Percentiles rank a stretch among this genome's conserved stretches.
These are phyloP conservation scores for Hordeum marinum DNA, from an alignment of 176 grass and related monocot genomes.

Conservation along the genomic window DNA sequence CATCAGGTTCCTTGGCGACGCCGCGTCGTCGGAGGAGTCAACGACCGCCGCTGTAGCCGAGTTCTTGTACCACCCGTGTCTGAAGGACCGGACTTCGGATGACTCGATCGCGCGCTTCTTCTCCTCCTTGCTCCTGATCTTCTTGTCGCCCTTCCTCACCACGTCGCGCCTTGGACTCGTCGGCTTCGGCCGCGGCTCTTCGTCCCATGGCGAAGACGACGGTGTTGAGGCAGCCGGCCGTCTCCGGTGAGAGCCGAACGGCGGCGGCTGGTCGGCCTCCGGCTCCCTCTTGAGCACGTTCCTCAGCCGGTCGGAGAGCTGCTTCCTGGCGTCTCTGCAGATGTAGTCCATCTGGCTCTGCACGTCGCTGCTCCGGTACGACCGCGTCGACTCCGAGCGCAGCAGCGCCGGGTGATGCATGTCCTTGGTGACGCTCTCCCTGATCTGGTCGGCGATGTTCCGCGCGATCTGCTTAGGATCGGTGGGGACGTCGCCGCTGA, in stretches of 20 bases:
- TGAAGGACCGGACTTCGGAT: constrained; percentile 38
- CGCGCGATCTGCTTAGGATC: constrained; percentile 71
- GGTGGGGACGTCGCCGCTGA: constrained; percentile 7
- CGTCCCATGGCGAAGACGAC: constrained; percentile 26
- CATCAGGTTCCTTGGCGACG: constrained; percentile 65
- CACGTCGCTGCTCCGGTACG: constrained; percentile 50
- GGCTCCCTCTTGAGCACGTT: constrained; percentile 61
- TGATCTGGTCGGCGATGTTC: constrained; percentile 71
- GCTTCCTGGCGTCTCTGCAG: constrained; percentile 49
- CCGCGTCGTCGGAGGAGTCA: constrained; percentile 9
- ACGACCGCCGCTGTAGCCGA: neutral
- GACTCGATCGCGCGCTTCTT: constrained; percentile 42
- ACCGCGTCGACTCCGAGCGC: constrained; percentile 56
- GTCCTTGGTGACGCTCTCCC: constrained; percentile 60
- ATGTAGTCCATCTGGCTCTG: constrained; percentile 48
- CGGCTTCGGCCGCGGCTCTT: constrained; percentile 44
- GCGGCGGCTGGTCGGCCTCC: constrained; percentile 20
- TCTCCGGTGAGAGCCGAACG: constrained; percentile 19
- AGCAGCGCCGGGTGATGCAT: constrained; percentile 42
- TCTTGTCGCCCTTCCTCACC: constrained; percentile 40
- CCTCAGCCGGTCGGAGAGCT: constrained; percentile 67
- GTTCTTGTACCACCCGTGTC: constrained; percentile 28
- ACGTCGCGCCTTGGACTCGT: constrained; percentile 18
- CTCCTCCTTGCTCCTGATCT: constrained; percentile 51
- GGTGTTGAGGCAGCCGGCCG: neutral